These are phyloP conservation scores for Spathaspora boniae DNA, from an alignment of 805 yeast genomes.

Conservation along the genomic window DNA sequence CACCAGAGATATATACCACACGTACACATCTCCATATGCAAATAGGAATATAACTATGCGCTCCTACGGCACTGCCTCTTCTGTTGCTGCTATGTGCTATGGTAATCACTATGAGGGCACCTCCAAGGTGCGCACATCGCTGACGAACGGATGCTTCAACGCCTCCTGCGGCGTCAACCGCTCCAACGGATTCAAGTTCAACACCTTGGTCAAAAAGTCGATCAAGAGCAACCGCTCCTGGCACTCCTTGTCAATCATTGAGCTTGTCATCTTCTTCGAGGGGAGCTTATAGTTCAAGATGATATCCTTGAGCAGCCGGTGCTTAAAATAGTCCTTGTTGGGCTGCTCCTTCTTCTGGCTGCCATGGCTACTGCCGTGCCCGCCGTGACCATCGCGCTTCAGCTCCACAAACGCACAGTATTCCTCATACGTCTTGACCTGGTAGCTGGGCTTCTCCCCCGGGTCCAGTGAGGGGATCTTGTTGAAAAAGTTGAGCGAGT, in stretches of 20 bases:
- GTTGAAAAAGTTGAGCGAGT: slow-evolving; percentile 65
- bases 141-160: slow-evolving; percentile 82
- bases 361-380: slow-evolving; percentile 18
- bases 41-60: not conserved
- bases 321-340: slow-evolving; percentile 78
- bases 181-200: slow-evolving; percentile 86
- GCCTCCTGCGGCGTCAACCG: slow-evolving; percentile 98
- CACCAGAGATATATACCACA: not conserved
- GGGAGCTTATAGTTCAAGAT: slow-evolving; percentile 72
- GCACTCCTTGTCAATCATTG: slow-evolving; percentile 65
- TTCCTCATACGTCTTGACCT: slow-evolving; percentile 33
- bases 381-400: slow-evolving; percentile 25
- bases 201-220: slow-evolving; percentile 74
- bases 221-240: slow-evolving; percentile 65
- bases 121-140: slow-evolving; percentile 16
- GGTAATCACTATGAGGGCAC: not conserved
- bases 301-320: slow-evolving; percentile 63
- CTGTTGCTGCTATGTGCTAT: not conserved
- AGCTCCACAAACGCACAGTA: slow-evolving; percentile 26
- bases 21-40: not conserved
- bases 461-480: slow-evolving; percentile 23
- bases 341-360: slow-evolving; percentile 56
- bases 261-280: slow-evolving; percentile 50
- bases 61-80: not conserved
- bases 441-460: slow-evolving; percentile 27